Conservation (phyloP, 805 yeast genomes). For the Candida maris region DNA sequence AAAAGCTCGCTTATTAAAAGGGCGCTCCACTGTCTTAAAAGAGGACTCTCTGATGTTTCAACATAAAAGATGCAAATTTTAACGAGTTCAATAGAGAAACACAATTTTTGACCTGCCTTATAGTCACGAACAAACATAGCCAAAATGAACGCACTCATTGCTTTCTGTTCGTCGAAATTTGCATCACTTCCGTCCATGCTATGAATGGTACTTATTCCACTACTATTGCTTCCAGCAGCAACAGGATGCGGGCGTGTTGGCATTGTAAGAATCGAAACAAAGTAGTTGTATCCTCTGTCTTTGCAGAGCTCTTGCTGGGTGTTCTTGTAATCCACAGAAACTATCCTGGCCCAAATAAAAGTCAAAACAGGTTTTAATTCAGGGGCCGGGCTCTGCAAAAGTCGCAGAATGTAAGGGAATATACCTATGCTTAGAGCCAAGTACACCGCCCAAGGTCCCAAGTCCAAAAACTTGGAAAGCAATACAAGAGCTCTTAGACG, state of each 20-base stretch:
- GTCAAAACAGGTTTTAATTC: conserved; percentile 91
- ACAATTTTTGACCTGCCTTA: conserved; percentile 72
- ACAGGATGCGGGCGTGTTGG: conserved; percentile 22
- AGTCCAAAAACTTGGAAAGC: conserved; percentile 79
- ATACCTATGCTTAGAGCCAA: conserved; percentile 90
- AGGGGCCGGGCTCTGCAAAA: conserved; percentile 91
- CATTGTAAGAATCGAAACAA: conserved; percentile 68
- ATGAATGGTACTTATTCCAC: conserved; percentile 8
- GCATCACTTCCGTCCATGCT: conserved; percentile 32
- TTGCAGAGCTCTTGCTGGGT: conserved; percentile 91
- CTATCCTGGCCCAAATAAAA: conserved; percentile 95
- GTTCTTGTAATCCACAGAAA: conserved; percentile 88
- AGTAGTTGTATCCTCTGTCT: conserved; percentile 86
- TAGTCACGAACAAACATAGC: conserved; percentile 81
- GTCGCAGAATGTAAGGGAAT: conserved; percentile 87
- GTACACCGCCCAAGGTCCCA: conserved; percentile 98
- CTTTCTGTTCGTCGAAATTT: conserved; percentile 79
- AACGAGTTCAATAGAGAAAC: conserved; percentile 71
- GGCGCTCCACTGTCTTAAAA: conserved; percentile 90
- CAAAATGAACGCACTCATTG: conserved; percentile 90
- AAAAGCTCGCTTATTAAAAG: conserved; percentile 74
- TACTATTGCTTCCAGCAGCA: neutral
- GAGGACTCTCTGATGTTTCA: conserved; percentile 73
- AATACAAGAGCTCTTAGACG: conserved; percentile 83
- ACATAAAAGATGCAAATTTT: conserved; percentile 63